A percentile compares a stretch with the other conserved stretches of the same genome.
Conservation (phyloP, 257 asterid genomes). For the Buddleja alternifolia region DNA sequence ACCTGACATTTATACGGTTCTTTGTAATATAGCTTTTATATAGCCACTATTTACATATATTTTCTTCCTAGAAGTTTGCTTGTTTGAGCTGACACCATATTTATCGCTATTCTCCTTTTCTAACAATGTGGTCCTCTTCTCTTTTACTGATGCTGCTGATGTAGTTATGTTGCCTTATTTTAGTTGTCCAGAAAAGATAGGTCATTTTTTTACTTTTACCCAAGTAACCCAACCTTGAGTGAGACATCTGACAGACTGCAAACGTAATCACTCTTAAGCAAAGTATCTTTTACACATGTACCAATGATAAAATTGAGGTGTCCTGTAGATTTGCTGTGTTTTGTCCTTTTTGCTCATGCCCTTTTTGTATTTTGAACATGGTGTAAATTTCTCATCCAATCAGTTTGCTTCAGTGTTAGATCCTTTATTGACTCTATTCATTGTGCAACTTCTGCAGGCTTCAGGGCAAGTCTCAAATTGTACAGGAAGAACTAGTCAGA, state of each 20-base stretch:
- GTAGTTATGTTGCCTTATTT: constrained; percentile 1
- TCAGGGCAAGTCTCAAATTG: constrained; percentile 93
- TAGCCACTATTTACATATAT: neutral
- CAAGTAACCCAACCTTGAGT: neutral
- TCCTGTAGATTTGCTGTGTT: constrained; percentile 16
- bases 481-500: constrained; percentile 89
- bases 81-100: neutral
- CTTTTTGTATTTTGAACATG: constrained; percentile 10
- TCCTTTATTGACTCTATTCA: constrained; percentile 15
- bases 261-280: neutral
- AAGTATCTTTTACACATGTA: neutral
- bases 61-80: neutral
- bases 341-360: constrained; percentile 15
- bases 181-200: constrained; percentile 4
- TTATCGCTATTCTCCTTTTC: neutral
- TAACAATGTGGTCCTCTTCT: neutral
- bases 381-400: constrained; percentile 7
- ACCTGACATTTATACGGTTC: neutral
- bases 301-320: constrained; percentile 6
- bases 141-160: constrained; percentile 9
- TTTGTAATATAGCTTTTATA: neutral
- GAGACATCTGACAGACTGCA: neutral
- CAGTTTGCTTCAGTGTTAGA: constrained; percentile 16
- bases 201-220: neutral
- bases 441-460: constrained; percentile 58